Conservation (phyloP, 768 basidiomycete genomes). For the Roridomyces roridus region DNA sequence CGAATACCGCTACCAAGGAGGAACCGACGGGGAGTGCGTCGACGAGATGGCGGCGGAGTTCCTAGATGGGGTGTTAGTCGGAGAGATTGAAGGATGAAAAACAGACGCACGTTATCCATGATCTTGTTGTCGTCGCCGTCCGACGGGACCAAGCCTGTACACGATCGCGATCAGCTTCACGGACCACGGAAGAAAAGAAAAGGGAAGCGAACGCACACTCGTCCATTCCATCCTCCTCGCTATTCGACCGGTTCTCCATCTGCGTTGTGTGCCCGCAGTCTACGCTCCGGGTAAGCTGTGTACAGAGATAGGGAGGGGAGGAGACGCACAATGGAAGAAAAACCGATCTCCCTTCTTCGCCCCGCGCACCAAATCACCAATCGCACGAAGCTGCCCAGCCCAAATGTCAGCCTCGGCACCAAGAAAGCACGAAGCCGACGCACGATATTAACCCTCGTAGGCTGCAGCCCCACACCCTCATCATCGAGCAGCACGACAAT, state of each 20-base stretch:
- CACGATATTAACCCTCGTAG: slow-evolving; percentile 23
- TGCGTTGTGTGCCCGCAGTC: slow-evolving; percentile 53
- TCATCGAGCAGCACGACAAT: slow-evolving; percentile 10
- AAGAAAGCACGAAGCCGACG: not conserved
- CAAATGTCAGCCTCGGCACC: not conserved
- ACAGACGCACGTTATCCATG: slow-evolving; percentile 41
- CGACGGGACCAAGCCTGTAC: slow-evolving; percentile 44
- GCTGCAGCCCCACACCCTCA: slow-evolving; percentile 4
- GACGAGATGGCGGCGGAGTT: slow-evolving; percentile 42
- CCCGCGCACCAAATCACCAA: slow-evolving; percentile 48
- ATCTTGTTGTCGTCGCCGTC: slow-evolving; percentile 40
- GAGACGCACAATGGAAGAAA: slow-evolving; percentile 61
- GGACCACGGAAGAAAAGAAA: not conserved
- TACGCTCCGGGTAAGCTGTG: slow-evolving; percentile 15
- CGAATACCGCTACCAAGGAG: slow-evolving; percentile 45
- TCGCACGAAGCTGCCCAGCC: slow-evolving; percentile 45
- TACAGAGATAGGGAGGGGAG: too few relatives aligned
- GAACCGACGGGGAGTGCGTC: slow-evolving; percentile 43
- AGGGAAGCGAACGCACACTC: slow-evolving; percentile 37
- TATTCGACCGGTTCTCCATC: slow-evolving; percentile 38
- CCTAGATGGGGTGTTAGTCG: slow-evolving; percentile 9
- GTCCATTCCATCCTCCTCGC: slow-evolving; percentile 48
- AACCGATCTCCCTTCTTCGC: slow-evolving; percentile 55
- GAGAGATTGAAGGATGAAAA: not conserved
- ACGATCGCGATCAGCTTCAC: slow-evolving; percentile 1